Evolutionary conservation across 169 alveolate genomes (phyloP).

Genomic region (Neospora caninum): DNA sequence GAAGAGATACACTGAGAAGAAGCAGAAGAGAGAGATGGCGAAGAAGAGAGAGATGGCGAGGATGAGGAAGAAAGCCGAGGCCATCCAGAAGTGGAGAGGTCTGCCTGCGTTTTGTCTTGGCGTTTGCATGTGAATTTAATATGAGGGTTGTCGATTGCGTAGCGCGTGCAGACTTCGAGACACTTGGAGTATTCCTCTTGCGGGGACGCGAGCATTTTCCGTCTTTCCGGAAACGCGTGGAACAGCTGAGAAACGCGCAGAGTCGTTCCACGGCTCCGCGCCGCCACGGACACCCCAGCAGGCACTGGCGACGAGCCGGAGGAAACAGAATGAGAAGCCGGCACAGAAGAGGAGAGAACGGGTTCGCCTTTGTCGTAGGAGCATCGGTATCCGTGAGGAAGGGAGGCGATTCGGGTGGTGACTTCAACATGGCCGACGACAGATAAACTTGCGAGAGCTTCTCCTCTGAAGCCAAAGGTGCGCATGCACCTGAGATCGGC

Average conservation of each 20-base stretch:
- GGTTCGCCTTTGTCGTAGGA: slow-evolving; percentile 85
- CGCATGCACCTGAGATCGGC: slow-evolving; percentile 82
- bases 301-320: neutral
- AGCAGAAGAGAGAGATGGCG: neutral
- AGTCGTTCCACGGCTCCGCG: slow-evolving; percentile 82
- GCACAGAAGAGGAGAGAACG: neutral
- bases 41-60: neutral
- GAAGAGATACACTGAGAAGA: neutral
- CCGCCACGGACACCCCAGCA: neutral
- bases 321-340: neutral
- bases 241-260: slow-evolving; percentile 87
- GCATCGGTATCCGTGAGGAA: slow-evolving; percentile 81
- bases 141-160: slow-evolving; percentile 92
- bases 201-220: slow-evolving; percentile 12
- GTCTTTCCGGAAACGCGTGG: slow-evolving; percentile 82
- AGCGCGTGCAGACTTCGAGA: slow-evolving; percentile 91
- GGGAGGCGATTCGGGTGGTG: slow-evolving; percentile 81
- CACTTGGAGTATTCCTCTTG: slow-evolving; percentile 85
- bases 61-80: neutral
- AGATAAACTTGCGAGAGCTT: slow-evolving; percentile 96
- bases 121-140: slow-evolving; percentile 84
- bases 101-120: slow-evolving; percentile 78
- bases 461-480: slow-evolving; percentile 99
- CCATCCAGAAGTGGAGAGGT: slow-evolving; percentile 78
- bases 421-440: slow-evolving; percentile 92